These are phyloP conservation scores for Phytophthora pisi DNA, from an alignment of 352 stramenopile genomes.

Conservation along the genomic window DNA sequence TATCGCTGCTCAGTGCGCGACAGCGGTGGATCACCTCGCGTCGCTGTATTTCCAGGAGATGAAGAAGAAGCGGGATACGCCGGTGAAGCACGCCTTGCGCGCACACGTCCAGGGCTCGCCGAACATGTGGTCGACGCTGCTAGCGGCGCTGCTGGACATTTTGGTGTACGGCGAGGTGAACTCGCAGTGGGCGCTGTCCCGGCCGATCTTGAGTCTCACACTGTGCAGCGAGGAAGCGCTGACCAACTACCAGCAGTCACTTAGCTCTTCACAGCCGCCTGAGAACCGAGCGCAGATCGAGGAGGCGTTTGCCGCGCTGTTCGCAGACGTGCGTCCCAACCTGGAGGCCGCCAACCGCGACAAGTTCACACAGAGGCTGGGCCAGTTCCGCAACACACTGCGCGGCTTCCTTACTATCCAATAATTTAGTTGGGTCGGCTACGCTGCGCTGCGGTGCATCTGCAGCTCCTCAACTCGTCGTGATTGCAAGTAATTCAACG, in stretches of 20 bases:
- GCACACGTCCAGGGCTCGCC: slow-evolving; percentile 93
- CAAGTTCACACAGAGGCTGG: slow-evolving; percentile 98
- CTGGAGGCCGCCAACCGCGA: slow-evolving; percentile 97
- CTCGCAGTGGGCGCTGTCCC: slow-evolving; percentile 98
- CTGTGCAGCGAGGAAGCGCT: slow-evolving; percentile 94
- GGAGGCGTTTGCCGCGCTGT: slow-evolving; percentile 96
- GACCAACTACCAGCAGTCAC: slow-evolving; percentile 95
- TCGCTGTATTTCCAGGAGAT: slow-evolving; percentile 96
- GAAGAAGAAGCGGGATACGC: slow-evolving; percentile 95
- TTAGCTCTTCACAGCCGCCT: slow-evolving; percentile 93
- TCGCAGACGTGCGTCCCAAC: slow-evolving; percentile 95
- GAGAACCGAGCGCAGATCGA: slow-evolving; percentile 95
- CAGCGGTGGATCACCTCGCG: slow-evolving; percentile 94
- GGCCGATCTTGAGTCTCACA: slow-evolving; percentile 97
- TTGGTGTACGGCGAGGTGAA: slow-evolving; percentile 96
- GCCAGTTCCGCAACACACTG: slow-evolving; percentile 95
- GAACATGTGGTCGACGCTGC: slow-evolving; percentile 89
- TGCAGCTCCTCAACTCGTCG: not conserved
- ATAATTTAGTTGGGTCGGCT: slow-evolving; percentile 39
- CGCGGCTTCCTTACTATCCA: slow-evolving; percentile 94
- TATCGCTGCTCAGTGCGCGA: slow-evolving; percentile 95
- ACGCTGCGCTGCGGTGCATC: not conserved
- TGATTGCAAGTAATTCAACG: slow-evolving; percentile 5
- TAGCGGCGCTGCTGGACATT: slow-evolving; percentile 96
- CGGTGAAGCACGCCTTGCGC: slow-evolving; percentile 92